Percentiles rank a stretch among this genome's conserved stretches.
These are phyloP conservation scores for Naganishia antarctica DNA, from an alignment of 768 basidiomycete genomes.

Conservation along the genomic window DNA sequence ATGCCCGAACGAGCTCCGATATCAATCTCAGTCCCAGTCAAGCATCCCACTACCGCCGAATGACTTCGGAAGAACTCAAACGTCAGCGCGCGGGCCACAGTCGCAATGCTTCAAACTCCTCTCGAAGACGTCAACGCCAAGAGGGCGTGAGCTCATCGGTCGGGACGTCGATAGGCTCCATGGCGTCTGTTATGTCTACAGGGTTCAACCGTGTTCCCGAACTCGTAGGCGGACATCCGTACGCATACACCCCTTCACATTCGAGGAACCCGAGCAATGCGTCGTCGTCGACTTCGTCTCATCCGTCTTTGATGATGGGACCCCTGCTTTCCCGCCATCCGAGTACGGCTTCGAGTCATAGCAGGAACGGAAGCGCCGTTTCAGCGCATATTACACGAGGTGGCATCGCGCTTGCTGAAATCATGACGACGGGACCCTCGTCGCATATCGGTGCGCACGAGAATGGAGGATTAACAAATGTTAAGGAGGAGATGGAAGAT, in stretches of 20 bases:
- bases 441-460: background rate
- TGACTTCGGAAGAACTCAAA: slow-evolving; percentile 41
- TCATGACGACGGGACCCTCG: too few relatives aligned
- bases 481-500: slow-evolving; percentile 10
- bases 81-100: slow-evolving; percentile 40
- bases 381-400: background rate
- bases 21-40: slow-evolving; percentile 31
- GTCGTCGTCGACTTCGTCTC: background rate
- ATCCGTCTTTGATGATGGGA: background rate
- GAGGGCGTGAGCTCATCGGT: slow-evolving; percentile 18
- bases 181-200: slow-evolving; percentile 32
- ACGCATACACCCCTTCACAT: slow-evolving; percentile 15
- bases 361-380: background rate
- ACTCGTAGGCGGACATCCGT: slow-evolving; percentile 33
- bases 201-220: slow-evolving; percentile 34
- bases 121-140: slow-evolving; percentile 11
- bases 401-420: slow-evolving; percentile 10
- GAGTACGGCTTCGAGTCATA: background rate
- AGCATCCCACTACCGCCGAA: slow-evolving; percentile 45
- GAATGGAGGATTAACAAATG: slow-evolving; percentile 8
- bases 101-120: slow-evolving; percentile 29
- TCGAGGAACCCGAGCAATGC: slow-evolving; percentile 14
- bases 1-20: slow-evolving; percentile 14
- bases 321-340: background rate
- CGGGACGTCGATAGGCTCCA: slow-evolving; percentile 24